Evolutionary conservation across 2,329 filamentous ascomycete species (phyloP), one percentile per base, ranked within the genome.

Genomic region (Plenodomus tracheiphilus): DNA sequence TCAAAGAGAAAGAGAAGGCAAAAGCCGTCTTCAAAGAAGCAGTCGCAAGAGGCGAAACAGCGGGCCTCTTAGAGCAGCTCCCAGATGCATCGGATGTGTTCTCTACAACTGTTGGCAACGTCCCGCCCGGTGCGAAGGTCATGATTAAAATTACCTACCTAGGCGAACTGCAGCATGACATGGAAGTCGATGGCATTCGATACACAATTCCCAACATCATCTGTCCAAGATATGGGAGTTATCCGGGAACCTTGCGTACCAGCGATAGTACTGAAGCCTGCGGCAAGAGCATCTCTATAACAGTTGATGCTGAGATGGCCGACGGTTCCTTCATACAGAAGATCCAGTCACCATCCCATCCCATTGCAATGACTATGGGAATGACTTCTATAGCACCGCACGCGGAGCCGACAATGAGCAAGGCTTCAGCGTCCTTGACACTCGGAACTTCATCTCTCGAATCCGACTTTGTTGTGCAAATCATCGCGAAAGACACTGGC

Each of bases 161-260:
- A 4, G 85, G 84, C 2, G 86, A 91, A 65, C 76, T 91, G 45
- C 88, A 88, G 71, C 85, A 89, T 56, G 86, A 90, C 62, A 80
- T 84, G 37, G 82, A 85, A 53, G 76, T 81, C 2, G 85, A 91
- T 61, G 85, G 85, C 5, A 75, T 87, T 20, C 80, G 86, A 6
- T 87, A 87, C 63, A 89, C 82, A 4, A 81, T 91, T 4, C 88
- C 87, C 0, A 87, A 81, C 1, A 72, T 69, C 40, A 85, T 91
- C 46, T 84, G 83, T 0, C 87, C 87, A 1, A 79, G 86, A 17
- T 91, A 89, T 67, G 85, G 85, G 9, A 46, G 46, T 2, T 76
- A 75, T 40, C 77, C 79, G 4, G 71, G 68, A 6, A 62, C 68
- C 6, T 49, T 78, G 40, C 54, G 42, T 19, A 35, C 47, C 11